Percentiles rank a stretch among this genome's conserved stretches.
Conservation (phyloP, 345 rosid genomes). For the Carallia pectinifolia region DNA sequence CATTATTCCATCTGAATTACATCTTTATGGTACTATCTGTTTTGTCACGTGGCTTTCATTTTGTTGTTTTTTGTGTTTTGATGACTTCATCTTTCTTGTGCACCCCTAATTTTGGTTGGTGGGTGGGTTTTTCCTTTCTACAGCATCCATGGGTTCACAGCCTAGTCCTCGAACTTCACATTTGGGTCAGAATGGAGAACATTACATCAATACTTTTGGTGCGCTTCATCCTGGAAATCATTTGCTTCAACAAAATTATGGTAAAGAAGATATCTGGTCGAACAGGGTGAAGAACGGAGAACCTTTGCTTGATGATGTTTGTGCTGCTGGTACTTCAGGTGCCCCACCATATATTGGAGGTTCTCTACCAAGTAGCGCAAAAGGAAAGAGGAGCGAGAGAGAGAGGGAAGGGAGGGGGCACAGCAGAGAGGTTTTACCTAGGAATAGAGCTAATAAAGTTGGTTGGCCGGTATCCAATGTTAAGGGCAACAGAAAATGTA, state of each 20-base stretch:
- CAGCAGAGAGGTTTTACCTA: conserved; percentile 56
- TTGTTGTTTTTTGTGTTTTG: not conserved
- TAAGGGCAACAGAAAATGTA: conserved; percentile 83
- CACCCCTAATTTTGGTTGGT: not conserved
- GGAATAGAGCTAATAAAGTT: conserved; percentile 67
- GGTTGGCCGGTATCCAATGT: conserved; percentile 70
- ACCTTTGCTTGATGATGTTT: conserved; percentile 78
- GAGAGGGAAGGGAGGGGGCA: conserved; percentile 94
- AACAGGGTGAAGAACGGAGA: conserved; percentile 85
- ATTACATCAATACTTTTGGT: conserved; percentile 45
- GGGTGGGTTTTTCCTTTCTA: conserved; percentile 20
- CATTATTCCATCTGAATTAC: not conserved
- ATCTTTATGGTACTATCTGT: conserved; percentile 3
- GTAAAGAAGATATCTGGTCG: conserved; percentile 64
- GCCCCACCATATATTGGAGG: conserved; percentile 48
- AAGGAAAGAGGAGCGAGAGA: conserved; percentile 95
- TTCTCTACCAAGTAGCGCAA: conserved; percentile 67
- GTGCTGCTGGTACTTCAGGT: conserved; percentile 33
- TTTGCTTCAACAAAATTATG: conserved; percentile 43
- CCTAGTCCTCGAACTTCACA: conserved; percentile 45
- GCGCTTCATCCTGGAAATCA: conserved; percentile 42
- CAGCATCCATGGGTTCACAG: conserved; percentile 65
- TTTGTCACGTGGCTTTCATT: not conserved
- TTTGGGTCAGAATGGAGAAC: conserved; percentile 48
- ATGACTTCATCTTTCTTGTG: not conserved